These are phyloP conservation scores for Xerocomellus chrysenteron DNA, from an alignment of 768 basidiomycete species.

Conservation along the genomic window DNA sequence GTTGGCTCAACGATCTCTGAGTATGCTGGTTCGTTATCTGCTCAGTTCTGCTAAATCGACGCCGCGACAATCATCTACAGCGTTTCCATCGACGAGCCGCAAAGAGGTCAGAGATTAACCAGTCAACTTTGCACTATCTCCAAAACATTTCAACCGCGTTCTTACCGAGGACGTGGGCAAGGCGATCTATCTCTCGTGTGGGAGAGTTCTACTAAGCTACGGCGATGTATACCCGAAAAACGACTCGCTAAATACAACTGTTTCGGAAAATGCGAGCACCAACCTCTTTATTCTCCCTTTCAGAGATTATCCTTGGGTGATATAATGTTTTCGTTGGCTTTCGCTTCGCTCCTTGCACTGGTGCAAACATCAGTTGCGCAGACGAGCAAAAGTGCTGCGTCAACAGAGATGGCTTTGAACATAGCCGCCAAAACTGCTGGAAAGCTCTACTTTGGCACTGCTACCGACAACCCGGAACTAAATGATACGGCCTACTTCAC, in stretches of 20 bases:
- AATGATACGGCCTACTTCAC: slow-evolving; percentile 28
- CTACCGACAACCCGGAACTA: slow-evolving; percentile 48
- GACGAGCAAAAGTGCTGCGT: background rate
- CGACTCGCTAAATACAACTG: background rate
- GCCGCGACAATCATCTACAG: no score
- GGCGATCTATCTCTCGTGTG: no score
- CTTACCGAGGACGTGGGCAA: no score
- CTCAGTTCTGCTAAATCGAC: no score
- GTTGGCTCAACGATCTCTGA: no score
- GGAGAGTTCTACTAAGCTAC: background rate
- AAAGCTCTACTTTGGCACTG: slow-evolving; percentile 48
- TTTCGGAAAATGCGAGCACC: background rate
- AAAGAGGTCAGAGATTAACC: no score
- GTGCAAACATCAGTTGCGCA: background rate
- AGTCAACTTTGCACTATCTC: no score
- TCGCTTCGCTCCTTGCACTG: slow-evolving; percentile 7
- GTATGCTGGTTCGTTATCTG: no score
- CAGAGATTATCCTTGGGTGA: background rate
- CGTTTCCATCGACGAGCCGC: no score
- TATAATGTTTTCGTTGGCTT: background rate
- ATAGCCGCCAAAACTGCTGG: slow-evolving; percentile 38
- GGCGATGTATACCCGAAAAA: background rate
- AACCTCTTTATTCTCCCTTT: background rate
- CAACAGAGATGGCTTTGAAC: slow-evolving; percentile 24
- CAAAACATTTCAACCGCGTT: no score